These are phyloP conservation scores for Lipomyces oligophaga DNA, from an alignment of 805 yeast species.

Conservation along the genomic window DNA sequence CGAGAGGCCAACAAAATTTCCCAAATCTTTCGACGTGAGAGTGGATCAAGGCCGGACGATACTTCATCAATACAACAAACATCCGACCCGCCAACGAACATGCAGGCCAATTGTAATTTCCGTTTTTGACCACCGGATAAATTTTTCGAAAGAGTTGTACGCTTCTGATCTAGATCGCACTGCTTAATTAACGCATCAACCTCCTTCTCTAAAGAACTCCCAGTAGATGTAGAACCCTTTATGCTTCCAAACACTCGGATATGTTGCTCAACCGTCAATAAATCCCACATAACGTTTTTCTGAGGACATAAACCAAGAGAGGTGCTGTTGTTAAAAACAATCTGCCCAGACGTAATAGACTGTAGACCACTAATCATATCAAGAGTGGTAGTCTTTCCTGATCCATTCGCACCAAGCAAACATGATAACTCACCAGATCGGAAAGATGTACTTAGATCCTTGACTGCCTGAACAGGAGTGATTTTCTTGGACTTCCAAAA, in stretches of 20 bases:
- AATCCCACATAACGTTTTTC: constrained; percentile 39
- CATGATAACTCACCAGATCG: constrained; percentile 37
- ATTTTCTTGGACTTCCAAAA: constrained; percentile 5
- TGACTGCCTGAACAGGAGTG: constrained; percentile 34
- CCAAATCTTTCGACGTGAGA: constrained; percentile 39
- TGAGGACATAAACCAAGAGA: constrained; percentile 40
- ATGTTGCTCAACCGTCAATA: constrained; percentile 37
- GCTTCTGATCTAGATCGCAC: constrained; percentile 35
- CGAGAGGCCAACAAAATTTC: constrained; percentile 36
- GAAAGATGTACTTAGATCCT: constrained; percentile 31
- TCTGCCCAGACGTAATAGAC: constrained; percentile 26
- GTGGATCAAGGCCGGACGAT: constrained; percentile 41
- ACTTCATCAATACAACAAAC: constrained; percentile 40
- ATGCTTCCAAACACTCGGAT: constrained; percentile 33
- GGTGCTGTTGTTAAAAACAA: constrained; percentile 29
- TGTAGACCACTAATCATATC: constrained; percentile 37
- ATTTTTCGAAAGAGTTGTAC: constrained; percentile 24
- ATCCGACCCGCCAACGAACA: constrained; percentile 38
- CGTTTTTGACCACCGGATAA: constrained; percentile 40
- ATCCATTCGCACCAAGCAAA: constrained; percentile 39
- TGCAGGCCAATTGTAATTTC: constrained; percentile 38
- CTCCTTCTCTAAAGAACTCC: constrained; percentile 3
- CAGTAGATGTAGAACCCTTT: not conserved
- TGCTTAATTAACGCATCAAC: constrained; percentile 29
- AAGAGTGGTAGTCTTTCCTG: constrained; percentile 40